Evolutionary conservation across 1,284 basidiomycete species (phyloP).

Genomic region (Tilletiopsis washingtonensis): DNA sequence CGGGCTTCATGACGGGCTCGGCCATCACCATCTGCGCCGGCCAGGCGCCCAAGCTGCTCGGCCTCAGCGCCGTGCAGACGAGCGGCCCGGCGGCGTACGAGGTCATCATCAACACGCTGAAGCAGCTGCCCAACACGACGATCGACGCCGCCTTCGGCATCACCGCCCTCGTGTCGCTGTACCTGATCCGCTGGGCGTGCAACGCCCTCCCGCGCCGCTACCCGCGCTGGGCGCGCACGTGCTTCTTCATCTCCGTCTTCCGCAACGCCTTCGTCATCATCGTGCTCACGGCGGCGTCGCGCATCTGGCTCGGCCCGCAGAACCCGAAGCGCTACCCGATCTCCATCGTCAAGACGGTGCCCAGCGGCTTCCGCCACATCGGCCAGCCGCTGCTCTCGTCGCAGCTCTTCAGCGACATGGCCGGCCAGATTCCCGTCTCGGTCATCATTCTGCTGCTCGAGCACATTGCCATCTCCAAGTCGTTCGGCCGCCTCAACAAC

Average conservation of each 20-base stretch:
- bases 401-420: slow-evolving; percentile 63
- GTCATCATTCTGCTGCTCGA: slow-evolving; percentile 91
- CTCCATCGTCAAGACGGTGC: slow-evolving; percentile 70
- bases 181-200: slow-evolving; percentile 64
- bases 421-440: slow-evolving; percentile 73
- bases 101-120: slow-evolving; percentile 86
- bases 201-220: slow-evolving; percentile 58
- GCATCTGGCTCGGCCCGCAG: slow-evolving; percentile 31
- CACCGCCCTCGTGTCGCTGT: slow-evolving; percentile 65
- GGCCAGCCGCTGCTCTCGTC: slow-evolving; percentile 62
- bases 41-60: slow-evolving; percentile 44
- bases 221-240: slow-evolving; percentile 65
- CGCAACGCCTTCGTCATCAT: slow-evolving; percentile 46
- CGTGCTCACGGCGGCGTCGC: slow-evolving; percentile 54
- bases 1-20: slow-evolving; percentile 62
- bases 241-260: slow-evolving; percentile 42
- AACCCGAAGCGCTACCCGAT: slow-evolving; percentile 57
- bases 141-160: slow-evolving; percentile 87
- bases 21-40: slow-evolving; percentile 44
- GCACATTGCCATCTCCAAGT: slow-evolving; percentile 87
- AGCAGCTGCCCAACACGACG: slow-evolving; percentile 63
- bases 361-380: slow-evolving; percentile 56
- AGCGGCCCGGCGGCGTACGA: slow-evolving; percentile 59
- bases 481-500: slow-evolving; percentile 88
- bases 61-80: slow-evolving; percentile 26